Evolutionary conservation across 139 green algal genomes (phyloP).

Genomic region (Parachlorella kessleri): DNA sequence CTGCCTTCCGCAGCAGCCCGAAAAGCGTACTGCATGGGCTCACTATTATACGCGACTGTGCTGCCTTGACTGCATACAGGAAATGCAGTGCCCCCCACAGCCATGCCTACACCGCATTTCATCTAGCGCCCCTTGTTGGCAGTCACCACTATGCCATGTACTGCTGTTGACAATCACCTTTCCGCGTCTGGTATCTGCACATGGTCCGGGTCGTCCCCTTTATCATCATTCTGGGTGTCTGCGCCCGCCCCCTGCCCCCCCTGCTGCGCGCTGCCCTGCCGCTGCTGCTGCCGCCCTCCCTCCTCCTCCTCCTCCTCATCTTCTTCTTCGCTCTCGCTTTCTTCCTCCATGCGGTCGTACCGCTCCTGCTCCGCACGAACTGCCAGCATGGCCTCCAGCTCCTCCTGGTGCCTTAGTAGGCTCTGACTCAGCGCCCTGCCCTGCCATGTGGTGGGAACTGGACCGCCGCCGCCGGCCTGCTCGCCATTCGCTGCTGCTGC

Average conservation of each 20-base stretch:
- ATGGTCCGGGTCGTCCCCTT: background rate
- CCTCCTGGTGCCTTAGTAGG: slow-evolving; percentile 58
- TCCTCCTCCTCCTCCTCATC: slow-evolving; percentile 23
- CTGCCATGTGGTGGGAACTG: too few relatives aligned
- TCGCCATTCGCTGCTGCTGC: background rate
- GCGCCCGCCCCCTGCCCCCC: background rate
- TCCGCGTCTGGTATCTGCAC: background rate
- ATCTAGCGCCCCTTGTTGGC: too few relatives aligned
- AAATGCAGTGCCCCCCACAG: too few relatives aligned
- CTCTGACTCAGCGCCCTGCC: slow-evolving; percentile 7
- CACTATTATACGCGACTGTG: too few relatives aligned
- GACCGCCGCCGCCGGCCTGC: background rate
- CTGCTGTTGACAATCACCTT: background rate
- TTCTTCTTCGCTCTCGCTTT: slow-evolving; percentile 43
- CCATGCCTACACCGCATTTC: too few relatives aligned
- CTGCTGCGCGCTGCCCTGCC: background rate
- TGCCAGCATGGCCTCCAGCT: slow-evolving; percentile 35
- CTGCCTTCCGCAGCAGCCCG: too few relatives aligned
- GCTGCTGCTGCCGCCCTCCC: background rate
- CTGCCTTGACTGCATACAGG: too few relatives aligned
- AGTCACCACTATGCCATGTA: too few relatives aligned
- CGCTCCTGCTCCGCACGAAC: slow-evolving; percentile 35
- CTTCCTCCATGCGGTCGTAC: slow-evolving; percentile 16
- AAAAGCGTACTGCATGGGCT: too few relatives aligned
- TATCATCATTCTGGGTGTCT: background rate